Evolutionary conservation across 352 stramenopile species (phyloP).

Genomic region (Pythium monospermum): DNA sequence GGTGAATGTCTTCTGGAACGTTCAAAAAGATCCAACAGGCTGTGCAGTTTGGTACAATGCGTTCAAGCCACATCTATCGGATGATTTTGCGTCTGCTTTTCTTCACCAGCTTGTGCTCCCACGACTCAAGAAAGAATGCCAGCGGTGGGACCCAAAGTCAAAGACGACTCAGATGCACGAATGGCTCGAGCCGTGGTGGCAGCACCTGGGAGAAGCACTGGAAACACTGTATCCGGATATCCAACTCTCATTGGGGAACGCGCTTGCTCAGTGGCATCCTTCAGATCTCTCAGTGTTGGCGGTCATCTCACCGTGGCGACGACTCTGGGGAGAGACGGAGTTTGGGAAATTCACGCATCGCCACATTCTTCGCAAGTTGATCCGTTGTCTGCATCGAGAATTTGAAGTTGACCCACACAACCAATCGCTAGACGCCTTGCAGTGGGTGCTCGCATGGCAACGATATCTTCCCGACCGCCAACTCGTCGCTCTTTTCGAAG

Average conservation of each 20-base stretch:
- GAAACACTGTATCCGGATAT: slow-evolving; percentile 64
- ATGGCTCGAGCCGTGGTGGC: slow-evolving; percentile 72
- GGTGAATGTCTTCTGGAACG: slow-evolving; percentile 61
- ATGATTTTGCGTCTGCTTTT: slow-evolving; percentile 45
- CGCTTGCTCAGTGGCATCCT: slow-evolving; percentile 78
- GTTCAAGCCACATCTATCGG: slow-evolving; percentile 51
- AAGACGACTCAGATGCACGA: slow-evolving; percentile 61
- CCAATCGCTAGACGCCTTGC: slow-evolving; percentile 59
- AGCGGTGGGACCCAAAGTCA: slow-evolving; percentile 44
- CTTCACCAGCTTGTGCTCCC: slow-evolving; percentile 60
- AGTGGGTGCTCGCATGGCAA: slow-evolving; percentile 76
- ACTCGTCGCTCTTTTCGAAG: slow-evolving; percentile 81
- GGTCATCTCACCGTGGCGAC: slow-evolving; percentile 64
- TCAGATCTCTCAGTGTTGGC: slow-evolving; percentile 60
- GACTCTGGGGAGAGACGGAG: slow-evolving; percentile 69
- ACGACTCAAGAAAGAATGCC: slow-evolving; percentile 66
- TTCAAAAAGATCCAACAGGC: slow-evolving; percentile 26
- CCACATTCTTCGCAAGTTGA: slow-evolving; percentile 69
- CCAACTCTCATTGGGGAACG: slow-evolving; percentile 49
- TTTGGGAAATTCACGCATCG: slow-evolving; percentile 84
- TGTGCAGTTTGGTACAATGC: slow-evolving; percentile 40
- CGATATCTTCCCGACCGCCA: slow-evolving; percentile 60
- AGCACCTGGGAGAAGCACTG: slow-evolving; percentile 38
- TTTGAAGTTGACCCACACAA: slow-evolving; percentile 74
- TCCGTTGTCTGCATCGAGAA: slow-evolving; percentile 73